Percentiles rank a stretch among this genome's conserved stretches.
These are phyloP conservation scores for Heimioporus sp. DNA, from an alignment of 768 basidiomycete species.

Conservation along the genomic window DNA sequence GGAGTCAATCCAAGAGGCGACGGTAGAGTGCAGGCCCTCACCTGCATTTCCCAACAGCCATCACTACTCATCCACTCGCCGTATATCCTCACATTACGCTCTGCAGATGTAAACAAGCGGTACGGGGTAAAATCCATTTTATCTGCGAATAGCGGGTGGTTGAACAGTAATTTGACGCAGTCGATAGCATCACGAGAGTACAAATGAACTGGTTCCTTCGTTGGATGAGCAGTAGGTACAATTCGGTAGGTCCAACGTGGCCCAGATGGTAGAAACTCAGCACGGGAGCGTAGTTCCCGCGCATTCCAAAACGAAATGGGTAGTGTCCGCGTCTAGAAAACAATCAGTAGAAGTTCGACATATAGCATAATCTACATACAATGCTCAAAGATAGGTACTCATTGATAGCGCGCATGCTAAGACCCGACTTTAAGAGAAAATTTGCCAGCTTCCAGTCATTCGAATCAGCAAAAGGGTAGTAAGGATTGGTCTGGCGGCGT, in stretches of 20 bases:
- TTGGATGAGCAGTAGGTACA: slow-evolving; percentile 7
- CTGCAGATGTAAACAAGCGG: background rate
- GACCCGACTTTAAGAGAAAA: no score
- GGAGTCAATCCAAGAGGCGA: no score
- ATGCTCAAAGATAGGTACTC: no score
- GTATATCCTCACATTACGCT: slow-evolving; percentile 4
- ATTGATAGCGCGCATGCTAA: no score
- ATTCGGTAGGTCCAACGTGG: slow-evolving; percentile 16
- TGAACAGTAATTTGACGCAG: slow-evolving; percentile 21
- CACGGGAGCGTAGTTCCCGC: background rate
- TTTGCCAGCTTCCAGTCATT: no score
- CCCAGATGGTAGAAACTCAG: background rate
- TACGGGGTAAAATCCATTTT: slow-evolving; percentile 7
- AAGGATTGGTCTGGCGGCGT: no score
- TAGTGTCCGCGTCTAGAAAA: background rate
- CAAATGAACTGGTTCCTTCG: slow-evolving; percentile 18
- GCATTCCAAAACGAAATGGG: background rate
- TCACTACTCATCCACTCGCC: slow-evolving; percentile 21
- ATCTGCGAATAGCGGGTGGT: slow-evolving; percentile 18
- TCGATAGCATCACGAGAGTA: slow-evolving; percentile 27
- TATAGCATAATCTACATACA: no score
- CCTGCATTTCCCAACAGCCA: background rate
- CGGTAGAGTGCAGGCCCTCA: no score
- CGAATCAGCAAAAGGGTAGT: no score
- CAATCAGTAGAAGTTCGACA: no score